Evolutionary conservation across 2,329 filamentous ascomycete genomes (phyloP).

Genomic region (Grosmannia serpens): DNA sequence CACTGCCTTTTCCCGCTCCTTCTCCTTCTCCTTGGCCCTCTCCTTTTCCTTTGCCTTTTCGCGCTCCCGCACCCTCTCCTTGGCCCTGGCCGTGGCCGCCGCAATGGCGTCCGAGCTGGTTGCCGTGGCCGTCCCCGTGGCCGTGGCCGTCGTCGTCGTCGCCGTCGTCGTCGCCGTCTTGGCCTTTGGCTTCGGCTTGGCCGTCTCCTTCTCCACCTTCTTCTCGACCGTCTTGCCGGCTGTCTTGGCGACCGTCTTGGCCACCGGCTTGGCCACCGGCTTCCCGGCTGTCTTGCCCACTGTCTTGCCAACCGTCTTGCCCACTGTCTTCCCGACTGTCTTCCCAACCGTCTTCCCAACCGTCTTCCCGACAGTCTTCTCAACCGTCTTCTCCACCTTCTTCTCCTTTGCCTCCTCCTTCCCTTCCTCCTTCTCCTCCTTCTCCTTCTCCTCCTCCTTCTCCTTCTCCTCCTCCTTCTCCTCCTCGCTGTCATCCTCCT

Average conservation of each 20-base stretch:
- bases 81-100: background rate
- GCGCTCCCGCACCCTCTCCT: too few species aligned
- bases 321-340: background rate
- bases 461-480: background rate
- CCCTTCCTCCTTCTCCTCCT: background rate
- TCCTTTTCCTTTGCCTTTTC: background rate
- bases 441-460: background rate
- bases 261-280: background rate
- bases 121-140: background rate
- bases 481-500: conserved; percentile 13
- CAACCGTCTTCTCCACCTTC: too few species aligned
- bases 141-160: too few species aligned
- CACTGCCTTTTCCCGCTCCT: background rate
- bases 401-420: background rate
- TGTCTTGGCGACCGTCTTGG: background rate
- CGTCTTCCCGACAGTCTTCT: background rate
- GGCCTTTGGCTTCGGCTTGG: background rate
- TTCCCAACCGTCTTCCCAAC: background rate
- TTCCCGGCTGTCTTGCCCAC: background rate
- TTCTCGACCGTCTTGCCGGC: background rate
- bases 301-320: background rate
- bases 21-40: background rate
- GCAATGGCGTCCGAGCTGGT: background rate
- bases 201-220: background rate
- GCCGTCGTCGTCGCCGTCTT: background rate